A percentile compares a stretch with the other conserved stretches of the same genome.
Evolutionary conservation across 2,329 filamentous ascomycete genomes (phyloP).

Genomic region (Stagonosporopsis vannaccii): DNA sequence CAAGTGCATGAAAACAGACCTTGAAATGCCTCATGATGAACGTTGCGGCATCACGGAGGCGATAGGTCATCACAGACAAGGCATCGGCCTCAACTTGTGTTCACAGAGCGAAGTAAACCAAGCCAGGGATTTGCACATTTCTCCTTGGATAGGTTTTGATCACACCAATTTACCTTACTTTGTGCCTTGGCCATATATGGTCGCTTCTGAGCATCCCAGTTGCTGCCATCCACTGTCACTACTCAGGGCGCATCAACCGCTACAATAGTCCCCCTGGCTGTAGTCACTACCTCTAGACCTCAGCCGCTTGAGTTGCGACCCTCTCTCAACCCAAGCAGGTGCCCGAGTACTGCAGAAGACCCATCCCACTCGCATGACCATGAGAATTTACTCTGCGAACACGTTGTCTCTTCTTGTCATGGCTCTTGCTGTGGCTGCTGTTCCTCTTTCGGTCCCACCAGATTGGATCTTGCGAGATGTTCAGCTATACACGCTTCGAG

Average conservation of each 20-base stretch:
- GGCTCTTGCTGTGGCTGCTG: neutral
- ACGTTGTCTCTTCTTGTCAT: neutral
- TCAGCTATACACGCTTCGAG: conserved; percentile 16
- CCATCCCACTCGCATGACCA: neutral
- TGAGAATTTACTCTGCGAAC: neutral
- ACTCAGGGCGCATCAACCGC: neutral
- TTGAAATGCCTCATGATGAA: neutral
- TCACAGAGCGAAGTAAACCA: neutral
- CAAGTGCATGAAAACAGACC: neutral
- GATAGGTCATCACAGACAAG: no score
- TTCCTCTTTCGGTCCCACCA: neutral
- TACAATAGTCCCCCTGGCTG: neutral
- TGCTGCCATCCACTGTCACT: neutral
- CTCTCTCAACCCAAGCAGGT: neutral
- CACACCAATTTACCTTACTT: conserved; percentile 5
- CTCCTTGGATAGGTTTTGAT: neutral
- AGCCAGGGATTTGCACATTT: neutral
- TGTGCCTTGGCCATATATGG: neutral
- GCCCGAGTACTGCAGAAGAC: neutral
- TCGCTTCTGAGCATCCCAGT: neutral
- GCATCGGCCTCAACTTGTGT: neutral
- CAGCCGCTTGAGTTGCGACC: neutral
- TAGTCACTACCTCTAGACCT: neutral
- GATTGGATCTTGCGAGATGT: neutral
- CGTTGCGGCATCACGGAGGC: neutral